phyloP scores from a whole-genome alignment of 192 early-diverging fungal species.

The Lobosporangium transversale region DNA sequence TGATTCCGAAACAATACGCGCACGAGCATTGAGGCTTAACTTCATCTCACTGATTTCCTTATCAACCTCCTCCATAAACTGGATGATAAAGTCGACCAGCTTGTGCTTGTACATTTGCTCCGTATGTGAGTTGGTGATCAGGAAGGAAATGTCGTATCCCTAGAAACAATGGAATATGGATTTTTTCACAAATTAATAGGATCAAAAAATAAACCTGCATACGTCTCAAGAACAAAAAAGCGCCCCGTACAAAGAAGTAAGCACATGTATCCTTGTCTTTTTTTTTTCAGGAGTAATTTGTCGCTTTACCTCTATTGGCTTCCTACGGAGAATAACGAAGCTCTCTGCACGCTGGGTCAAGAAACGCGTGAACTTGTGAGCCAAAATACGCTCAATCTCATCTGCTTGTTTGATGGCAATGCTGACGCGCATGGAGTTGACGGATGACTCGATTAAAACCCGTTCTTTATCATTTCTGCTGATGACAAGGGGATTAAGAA shows the following conservation, averaged over 20 bases:
- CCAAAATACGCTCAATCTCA: constrained; percentile 93
- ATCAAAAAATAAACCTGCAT: neutral
- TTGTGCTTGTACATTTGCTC: constrained; percentile 99
- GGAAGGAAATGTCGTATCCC: constrained; percentile 97
- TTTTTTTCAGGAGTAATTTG: too few species aligned
- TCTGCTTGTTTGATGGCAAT: constrained; percentile 99
- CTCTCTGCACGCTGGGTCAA: constrained; percentile 96
- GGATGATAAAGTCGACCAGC: constrained; percentile 97
- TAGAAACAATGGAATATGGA: too few species aligned
- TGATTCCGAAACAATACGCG: constrained; percentile 85
- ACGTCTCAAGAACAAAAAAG: neutral
- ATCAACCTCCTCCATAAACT: constrained; percentile 99
- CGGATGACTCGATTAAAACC: constrained; percentile 90
- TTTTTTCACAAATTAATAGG: too few species aligned
- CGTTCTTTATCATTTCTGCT: constrained; percentile 92
- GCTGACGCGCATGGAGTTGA: constrained; percentile 94
- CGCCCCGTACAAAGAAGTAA: neutral
- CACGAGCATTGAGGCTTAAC: constrained; percentile 89
- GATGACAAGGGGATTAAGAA: constrained; percentile 88
- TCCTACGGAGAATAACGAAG: constrained; percentile 93
- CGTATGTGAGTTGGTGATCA: constrained; percentile 97
- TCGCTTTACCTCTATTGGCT: constrained; percentile 87
- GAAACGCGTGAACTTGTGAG: constrained; percentile 98
- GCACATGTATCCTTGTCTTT: neutral
- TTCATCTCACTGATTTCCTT: constrained; percentile 99